A percentile compares a stretch with the other conserved stretches of the same genome.
phyloP scores from a whole-genome alignment of 75 land plant species.

The Cryptomeria japonica region DNA sequence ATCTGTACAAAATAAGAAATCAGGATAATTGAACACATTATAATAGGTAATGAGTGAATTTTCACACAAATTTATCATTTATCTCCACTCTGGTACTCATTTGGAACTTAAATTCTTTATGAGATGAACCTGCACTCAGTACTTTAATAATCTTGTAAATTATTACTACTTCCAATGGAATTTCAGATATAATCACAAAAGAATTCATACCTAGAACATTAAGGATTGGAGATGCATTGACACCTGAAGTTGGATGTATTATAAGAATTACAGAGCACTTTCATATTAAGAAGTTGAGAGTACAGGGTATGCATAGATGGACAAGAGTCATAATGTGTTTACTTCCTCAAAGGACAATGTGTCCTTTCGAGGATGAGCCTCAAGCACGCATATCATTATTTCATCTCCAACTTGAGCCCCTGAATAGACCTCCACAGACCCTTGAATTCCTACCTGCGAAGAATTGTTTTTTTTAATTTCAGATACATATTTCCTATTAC shows the following conservation, averaged over 20 bases:
- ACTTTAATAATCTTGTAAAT: not conserved
- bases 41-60: not conserved
- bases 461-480: not conserved
- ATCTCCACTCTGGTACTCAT: not conserved
- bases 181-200: not conserved
- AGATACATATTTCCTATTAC: not conserved
- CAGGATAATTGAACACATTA: not conserved
- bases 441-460: slow-evolving; percentile 50
- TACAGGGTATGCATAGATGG: not conserved
- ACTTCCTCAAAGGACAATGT: slow-evolving; percentile 63
- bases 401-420: slow-evolving; percentile 75
- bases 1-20: not conserved
- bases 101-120: not conserved
- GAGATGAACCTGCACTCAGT: not conserved
- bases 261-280: not conserved
- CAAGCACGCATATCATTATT: slow-evolving; percentile 58
- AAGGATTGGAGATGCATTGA: not conserved
- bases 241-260: not conserved
- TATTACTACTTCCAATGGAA: not conserved
- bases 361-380: slow-evolving; percentile 83
- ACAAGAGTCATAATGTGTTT: not conserved
- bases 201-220: not conserved
- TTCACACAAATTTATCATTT: not conserved
- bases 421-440: slow-evolving; percentile 45
- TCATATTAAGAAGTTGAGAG: not conserved